Evolutionary conservation across 441 rosid genomes (phyloP), one percentile per base, ranked within the genome.

Genomic region (Brassica hybrid): DNA sequence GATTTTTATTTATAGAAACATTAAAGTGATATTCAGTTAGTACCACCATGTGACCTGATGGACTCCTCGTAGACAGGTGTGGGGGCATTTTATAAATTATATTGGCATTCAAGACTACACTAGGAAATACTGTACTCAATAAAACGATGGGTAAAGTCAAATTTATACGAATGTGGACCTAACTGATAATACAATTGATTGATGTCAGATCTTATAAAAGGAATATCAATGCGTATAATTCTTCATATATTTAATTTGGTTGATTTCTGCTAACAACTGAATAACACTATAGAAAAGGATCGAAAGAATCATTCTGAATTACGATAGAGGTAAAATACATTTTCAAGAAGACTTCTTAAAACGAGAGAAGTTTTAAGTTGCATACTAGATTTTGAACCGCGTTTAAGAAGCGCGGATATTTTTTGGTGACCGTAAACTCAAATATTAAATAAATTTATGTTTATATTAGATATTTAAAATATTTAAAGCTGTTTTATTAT

Each of bases 41-140:
- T 48, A 17, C 50, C 17, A 61, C 77, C 81, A 73, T 78, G 81
- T 78, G 81, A 78, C 59, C 27, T 78, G 75, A 79, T 30, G 10
- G 75, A 52, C 71, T 68, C 75, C 23, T 6, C 38, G 21, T 73
- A 69, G 82, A 74, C 82, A 79, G 38, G 57, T 64, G 82, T 69
- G 82, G 78, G 81, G 82, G 75, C 32, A 30, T 74, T 61, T 43
- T 69, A 19, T 79, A 61, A 45, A 50, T 16, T 79, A 54, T 60
- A 59, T 38, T 25, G 32, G 23, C 48, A 23, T 11, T 67, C 36
- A 67, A 72, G 50, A 59, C 58, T 73, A 67, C 58, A 60, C 17
- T 72, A 16, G n/a, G n/a, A n/a, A n/a, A n/a, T n/a, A n/a, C n/a
- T n/a, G n/a, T n/a, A n/a, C 17, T 77, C 34, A 18, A n/a, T 65